Conservation (phyloP, 495 filamentous ascomycete species). For the Daldinia decipiens region DNA sequence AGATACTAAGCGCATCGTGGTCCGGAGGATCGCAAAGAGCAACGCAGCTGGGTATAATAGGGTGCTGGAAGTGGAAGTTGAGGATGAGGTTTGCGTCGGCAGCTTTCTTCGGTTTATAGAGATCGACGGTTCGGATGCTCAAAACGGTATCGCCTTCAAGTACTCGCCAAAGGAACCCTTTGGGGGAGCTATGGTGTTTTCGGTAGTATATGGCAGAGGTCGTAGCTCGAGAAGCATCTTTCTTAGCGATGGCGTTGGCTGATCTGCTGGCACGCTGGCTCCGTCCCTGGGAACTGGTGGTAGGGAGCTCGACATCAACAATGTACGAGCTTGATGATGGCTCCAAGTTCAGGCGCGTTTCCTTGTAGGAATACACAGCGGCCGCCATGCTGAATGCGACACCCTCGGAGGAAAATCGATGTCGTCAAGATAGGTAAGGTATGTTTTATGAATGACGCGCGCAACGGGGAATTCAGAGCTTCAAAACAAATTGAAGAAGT, state of each 20-base stretch:
- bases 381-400: constrained; percentile 56
- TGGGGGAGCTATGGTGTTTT: constrained; percentile 74
- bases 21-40: constrained; percentile 82
- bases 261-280: constrained; percentile 50
- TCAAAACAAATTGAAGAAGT: constrained; percentile 29
- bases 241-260: constrained; percentile 53
- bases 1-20: constrained; percentile 80
- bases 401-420: constrained; percentile 26
- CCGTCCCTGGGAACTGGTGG: constrained; percentile 48
- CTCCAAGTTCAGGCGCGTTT: constrained; percentile 84
- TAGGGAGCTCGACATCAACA: constrained; percentile 78
- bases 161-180: constrained; percentile 89
- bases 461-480: constrained; percentile 30
- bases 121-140: constrained; percentile 83
- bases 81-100: constrained; percentile 77
- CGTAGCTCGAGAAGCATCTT: constrained; percentile 73
- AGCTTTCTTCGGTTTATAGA: constrained; percentile 73
- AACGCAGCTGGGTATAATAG: constrained; percentile 77
- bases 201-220: constrained; percentile 88
- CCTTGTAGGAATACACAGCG: constrained; percentile 74
- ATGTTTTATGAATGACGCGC: constrained; percentile 19
- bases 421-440: constrained; percentile 8
- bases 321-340: constrained; percentile 73
- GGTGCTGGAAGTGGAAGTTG: constrained; percentile 76
- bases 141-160: constrained; percentile 82